These are phyloP conservation scores for Oropetium thomaeum DNA, from an alignment of 176 grass and related monocot genomes.

Conservation along the genomic window DNA sequence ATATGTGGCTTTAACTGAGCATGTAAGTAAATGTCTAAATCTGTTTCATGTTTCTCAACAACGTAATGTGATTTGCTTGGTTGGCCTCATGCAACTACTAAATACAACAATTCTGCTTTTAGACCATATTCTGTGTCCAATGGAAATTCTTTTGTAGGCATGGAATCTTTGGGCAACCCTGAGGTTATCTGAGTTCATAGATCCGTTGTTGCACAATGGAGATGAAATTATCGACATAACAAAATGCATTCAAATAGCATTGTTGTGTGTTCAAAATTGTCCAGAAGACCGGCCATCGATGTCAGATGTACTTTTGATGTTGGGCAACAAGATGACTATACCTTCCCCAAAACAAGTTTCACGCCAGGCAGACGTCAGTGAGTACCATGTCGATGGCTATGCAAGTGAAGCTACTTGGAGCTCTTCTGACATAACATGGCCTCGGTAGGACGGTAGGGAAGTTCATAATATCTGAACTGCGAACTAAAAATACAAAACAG, in stretches of 20 bases:
- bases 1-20: neutral
- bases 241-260: slow-evolving; percentile 3
- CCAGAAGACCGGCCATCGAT: neutral
- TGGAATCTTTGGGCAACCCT: neutral
- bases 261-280: neutral
- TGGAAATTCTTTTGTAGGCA: neutral
- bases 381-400: neutral
- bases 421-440: neutral
- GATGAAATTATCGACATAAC: neutral
- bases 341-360: neutral
- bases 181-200: neutral
- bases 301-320: slow-evolving; percentile 1
- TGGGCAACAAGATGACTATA: neutral
- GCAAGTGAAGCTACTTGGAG: neutral
- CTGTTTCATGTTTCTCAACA: neutral
- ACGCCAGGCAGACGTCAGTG: neutral
- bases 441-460: neutral
- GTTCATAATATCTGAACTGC: neutral
- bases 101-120: neutral
- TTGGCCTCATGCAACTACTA: neutral
- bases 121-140: neutral
- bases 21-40: slow-evolving; percentile 12
- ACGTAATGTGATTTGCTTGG: neutral
- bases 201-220: neutral
- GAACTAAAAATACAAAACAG: neutral